phyloP scores from a whole-genome alignment of 208 protist species.

The Acanthamoeba triangularis region DNA sequence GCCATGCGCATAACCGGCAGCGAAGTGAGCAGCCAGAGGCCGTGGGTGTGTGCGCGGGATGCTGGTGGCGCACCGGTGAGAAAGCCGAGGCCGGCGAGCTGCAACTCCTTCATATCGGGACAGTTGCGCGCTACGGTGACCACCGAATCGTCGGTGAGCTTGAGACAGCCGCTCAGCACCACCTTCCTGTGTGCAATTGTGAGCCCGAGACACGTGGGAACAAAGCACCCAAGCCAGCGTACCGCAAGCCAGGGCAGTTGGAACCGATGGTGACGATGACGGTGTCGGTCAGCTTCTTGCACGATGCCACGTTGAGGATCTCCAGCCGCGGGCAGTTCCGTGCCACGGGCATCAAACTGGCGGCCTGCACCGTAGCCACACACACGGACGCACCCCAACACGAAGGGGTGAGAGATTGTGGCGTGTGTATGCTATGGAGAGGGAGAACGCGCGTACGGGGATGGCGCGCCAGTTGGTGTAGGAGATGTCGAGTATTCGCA shows the following conservation, averaged over 20 bases:
- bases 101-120: background rate
- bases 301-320: background rate
- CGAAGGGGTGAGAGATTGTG: background rate
- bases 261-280: background rate
- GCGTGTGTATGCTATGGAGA: background rate
- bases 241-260: background rate
- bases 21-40: background rate
- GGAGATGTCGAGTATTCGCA: slow-evolving; percentile 41
- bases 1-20: background rate
- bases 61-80: background rate
- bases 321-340: background rate
- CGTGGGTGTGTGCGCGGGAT: background rate
- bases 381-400: background rate
- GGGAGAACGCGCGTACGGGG: background rate
- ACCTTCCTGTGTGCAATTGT: slow-evolving; percentile 2
- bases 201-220: background rate
- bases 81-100: background rate
- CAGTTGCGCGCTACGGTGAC: background rate
- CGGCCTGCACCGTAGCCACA: background rate
- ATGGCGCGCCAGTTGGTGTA: slow-evolving; percentile 33
- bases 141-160: background rate
- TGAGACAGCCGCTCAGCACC: slow-evolving; percentile 12
- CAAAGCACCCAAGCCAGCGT: background rate
- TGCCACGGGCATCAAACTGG: background rate
- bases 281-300: background rate